A percentile compares a stretch with the other conserved stretches of the same genome.
Conservation (phyloP, 148 eudicot species). For the Beta vulgaris region DNA sequence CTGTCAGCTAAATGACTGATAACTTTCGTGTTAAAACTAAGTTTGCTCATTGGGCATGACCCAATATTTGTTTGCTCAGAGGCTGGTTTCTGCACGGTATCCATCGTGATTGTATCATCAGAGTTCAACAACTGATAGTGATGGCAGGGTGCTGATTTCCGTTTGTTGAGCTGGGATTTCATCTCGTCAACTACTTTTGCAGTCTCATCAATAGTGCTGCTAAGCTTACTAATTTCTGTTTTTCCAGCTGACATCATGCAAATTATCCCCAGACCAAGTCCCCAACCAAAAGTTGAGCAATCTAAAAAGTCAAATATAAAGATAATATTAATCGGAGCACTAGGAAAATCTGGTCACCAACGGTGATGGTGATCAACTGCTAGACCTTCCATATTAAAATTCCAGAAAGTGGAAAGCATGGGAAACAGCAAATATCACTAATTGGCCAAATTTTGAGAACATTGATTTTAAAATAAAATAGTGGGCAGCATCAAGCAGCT, state of each 20-base stretch:
- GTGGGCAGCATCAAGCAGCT: too few relatives aligned
- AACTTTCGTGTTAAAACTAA: conserved; percentile 17
- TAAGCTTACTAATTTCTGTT: conserved; percentile 56
- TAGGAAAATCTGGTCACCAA: not conserved
- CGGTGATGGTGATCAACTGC: not conserved
- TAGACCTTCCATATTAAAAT: not conserved
- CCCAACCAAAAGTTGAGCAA: conserved; percentile 45
- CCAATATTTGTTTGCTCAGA: conserved; percentile 9
- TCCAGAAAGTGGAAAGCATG: not conserved
- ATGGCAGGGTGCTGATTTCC: conserved; percentile 28
- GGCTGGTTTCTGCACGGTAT: conserved; percentile 3
- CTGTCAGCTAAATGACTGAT: conserved; percentile 31
- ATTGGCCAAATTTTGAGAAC: conserved; percentile 1
- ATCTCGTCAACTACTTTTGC: conserved; percentile 57
- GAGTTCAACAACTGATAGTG: conserved; percentile 19
- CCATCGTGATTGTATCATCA: conserved; percentile 13
- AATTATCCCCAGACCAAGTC: conserved; percentile 65
- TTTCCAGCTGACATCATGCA: conserved; percentile 83
- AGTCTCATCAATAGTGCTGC: conserved; percentile 53
- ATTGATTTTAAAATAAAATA: too few relatives aligned
- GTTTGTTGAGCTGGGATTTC: conserved; percentile 48
- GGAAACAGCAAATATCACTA: not conserved
- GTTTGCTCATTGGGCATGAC: conserved; percentile 8
- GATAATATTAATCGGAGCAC: not conserved
- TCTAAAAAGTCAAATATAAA: conserved; percentile 28